Conservation (phyloP, 805 yeast species). For the Ogataea ganodermae region DNA sequence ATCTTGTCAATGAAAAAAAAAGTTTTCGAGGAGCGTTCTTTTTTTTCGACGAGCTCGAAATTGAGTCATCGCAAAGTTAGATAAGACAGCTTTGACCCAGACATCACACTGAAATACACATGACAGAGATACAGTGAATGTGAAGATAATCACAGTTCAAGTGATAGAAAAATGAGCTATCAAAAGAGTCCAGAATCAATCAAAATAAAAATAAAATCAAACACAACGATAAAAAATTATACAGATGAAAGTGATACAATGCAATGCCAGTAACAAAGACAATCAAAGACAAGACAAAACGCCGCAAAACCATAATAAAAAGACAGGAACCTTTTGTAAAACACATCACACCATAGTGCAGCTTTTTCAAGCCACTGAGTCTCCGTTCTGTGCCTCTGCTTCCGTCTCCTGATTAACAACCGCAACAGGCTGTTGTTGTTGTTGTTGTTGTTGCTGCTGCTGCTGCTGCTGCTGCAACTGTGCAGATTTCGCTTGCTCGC, state of each 20-base stretch:
- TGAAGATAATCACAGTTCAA: not conserved
- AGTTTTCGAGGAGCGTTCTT: not conserved
- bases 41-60: not conserved
- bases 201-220: not conserved
- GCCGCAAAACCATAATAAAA: not conserved
- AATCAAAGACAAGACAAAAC: not conserved
- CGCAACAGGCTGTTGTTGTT: conserved; percentile 7
- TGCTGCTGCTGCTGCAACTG: conserved; percentile 19
- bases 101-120: too few species aligned
- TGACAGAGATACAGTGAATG: not conserved
- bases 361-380: not conserved
- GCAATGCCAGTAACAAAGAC: conserved; percentile 7
- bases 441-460: conserved; percentile 18
- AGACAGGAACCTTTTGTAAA: not conserved
- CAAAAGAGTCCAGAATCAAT: not conserved
- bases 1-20: conserved; percentile 3
- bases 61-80: not conserved
- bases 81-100: not conserved
- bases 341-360: not conserved
- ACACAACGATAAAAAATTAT: conserved; percentile 9
- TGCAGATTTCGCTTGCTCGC: conserved; percentile 53
- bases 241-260: conserved; percentile 10
- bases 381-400: not conserved
- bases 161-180: not conserved
- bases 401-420: not conserved